phyloP scores from a whole-genome alignment of 2,329 filamentous ascomycete species.

The Curvularia hawaiiensis region DNA sequence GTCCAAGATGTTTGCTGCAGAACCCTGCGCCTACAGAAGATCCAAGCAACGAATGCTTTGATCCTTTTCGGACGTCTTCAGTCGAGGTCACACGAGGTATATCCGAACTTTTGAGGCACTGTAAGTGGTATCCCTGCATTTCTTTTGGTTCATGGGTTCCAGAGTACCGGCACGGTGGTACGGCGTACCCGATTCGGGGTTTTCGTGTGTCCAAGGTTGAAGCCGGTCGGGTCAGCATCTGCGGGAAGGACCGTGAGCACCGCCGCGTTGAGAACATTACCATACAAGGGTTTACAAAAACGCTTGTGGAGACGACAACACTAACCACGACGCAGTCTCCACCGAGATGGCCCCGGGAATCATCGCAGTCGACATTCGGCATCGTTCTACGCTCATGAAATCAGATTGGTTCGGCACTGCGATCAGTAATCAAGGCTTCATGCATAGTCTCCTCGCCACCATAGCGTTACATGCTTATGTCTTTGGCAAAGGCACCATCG shows the following conservation, averaged over 20 bases:
- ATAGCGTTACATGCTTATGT: slow-evolving; percentile 43
- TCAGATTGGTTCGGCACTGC: slow-evolving; percentile 47
- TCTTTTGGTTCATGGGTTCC: not conserved
- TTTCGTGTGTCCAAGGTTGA: not conserved
- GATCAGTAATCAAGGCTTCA: slow-evolving; percentile 43
- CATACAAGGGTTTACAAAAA: not conserved
- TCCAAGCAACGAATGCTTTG: slow-evolving; percentile 36
- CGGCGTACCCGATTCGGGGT: slow-evolving; percentile 1
- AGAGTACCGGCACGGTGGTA: slow-evolving; percentile 19
- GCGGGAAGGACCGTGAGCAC: not conserved
- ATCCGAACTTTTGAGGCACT: slow-evolving; percentile 44
- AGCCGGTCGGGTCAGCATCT: not conserved
- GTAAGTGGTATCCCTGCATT: slow-evolving; percentile 36
- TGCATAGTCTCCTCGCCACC: slow-evolving; percentile 47
- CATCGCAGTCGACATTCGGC: slow-evolving; percentile 45
- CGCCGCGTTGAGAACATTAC: not conserved
- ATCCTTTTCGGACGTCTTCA: slow-evolving; percentile 41
- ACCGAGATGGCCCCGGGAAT: slow-evolving; percentile 44
- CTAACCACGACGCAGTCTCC: slow-evolving; percentile 38
- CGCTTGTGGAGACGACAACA: not conserved
- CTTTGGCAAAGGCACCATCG: slow-evolving; percentile 37
- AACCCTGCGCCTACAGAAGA: slow-evolving; percentile 28
- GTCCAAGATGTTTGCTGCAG: slow-evolving; percentile 35
- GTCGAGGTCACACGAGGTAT: slow-evolving; percentile 34
- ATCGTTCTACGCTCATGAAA: slow-evolving; percentile 42